Evolutionary conservation across 1,284 basidiomycete genomes (phyloP), one percentile per base, ranked within the genome.

Genomic region (Calocybe gambosa): DNA sequence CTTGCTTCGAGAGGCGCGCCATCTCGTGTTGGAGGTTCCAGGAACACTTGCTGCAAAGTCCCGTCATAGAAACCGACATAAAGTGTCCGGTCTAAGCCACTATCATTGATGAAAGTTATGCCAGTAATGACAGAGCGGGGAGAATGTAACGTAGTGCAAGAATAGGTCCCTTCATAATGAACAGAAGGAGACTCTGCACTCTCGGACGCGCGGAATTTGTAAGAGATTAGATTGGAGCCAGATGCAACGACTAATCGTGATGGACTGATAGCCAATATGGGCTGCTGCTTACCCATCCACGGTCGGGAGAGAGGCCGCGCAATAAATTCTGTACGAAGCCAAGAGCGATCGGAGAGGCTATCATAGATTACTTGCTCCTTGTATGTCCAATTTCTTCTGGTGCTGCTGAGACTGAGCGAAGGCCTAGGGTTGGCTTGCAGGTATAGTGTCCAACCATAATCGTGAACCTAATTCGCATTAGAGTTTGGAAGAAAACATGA

Each of bases 251-350:
- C 56, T 0, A 89, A 64, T 9, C 78, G 68, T 16, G 76, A 76
- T 8, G 64, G 49, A 43, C 72, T 83, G 50, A 80, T 71, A 12
- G 80, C 76, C n/a, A 89, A 59, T 6, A 71, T 55, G 5, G 86
- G 80, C 46, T 78, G 79, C 5, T 75, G 63, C 56, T 75, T 83
- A 31, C 67, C 70, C 8, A 56, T 36, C 86, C 86, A 88, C 13
- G 77, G 71, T 28, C 67, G 68, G n/a, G 79, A 76, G 12, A 89
- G 68, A 1, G 85, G 85, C 2, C 82, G 75, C 2, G 85, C 83
- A 29, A 84, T 63, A 51, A 86, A 85, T 42, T 64, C 56, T 38
- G 62, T 58, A 12, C 55, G 57, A 1, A 65, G 52, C 86, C 86
- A 89, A 13, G 76, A 68, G 3, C 58, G 51, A 56, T 87, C 82